Percentiles rank a stretch among this genome's conserved stretches.
These are phyloP conservation scores for Flammula alnicola DNA, from an alignment of 1,284 basidiomycete species.

Conservation along the genomic window DNA sequence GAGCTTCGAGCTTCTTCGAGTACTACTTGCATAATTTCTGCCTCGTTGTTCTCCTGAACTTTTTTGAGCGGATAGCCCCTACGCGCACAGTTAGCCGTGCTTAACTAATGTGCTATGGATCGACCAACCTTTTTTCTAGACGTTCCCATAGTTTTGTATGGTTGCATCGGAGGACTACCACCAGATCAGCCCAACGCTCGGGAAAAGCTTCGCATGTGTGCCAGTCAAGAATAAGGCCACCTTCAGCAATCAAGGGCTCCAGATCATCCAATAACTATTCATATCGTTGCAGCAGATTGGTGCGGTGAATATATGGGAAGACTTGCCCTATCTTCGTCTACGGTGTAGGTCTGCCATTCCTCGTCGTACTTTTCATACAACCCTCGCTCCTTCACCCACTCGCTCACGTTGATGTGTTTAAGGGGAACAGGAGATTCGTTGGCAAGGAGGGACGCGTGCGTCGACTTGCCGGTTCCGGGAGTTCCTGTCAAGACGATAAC, in stretches of 20 bases:
- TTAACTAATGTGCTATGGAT: neutral
- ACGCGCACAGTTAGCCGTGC: constrained; percentile 16
- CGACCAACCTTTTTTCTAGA: constrained; percentile 85
- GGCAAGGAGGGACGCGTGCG: constrained; percentile 82
- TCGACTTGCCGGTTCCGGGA: constrained; percentile 88
- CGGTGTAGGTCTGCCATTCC: constrained; percentile 93
- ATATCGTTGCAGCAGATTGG: neutral
- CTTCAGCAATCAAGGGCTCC: constrained; percentile 68
- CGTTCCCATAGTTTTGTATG: constrained; percentile 92
- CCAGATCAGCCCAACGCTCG: constrained; percentile 97
- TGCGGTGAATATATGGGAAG: neutral
- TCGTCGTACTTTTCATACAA: constrained; percentile 89
- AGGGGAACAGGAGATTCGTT: constrained; percentile 70
- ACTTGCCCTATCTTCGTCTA: constrained; percentile 92
- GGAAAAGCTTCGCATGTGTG: constrained; percentile 96
- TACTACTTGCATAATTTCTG: constrained; percentile 97
- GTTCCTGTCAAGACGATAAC: constrained; percentile 95
- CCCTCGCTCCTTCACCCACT: constrained; percentile 84
- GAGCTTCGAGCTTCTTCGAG: constrained; percentile 87
- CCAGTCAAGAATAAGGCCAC: constrained; percentile 95
- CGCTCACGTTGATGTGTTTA: constrained; percentile 88
- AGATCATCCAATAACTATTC: constrained; percentile 85
- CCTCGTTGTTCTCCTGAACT: constrained; percentile 98
- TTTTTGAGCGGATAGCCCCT: constrained; percentile 92
- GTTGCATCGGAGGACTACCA: constrained; percentile 90